Base-by-base conservation (phyloP, 1,284 basidiomycete genomes). In the Polyporus tsugae region DNA sequence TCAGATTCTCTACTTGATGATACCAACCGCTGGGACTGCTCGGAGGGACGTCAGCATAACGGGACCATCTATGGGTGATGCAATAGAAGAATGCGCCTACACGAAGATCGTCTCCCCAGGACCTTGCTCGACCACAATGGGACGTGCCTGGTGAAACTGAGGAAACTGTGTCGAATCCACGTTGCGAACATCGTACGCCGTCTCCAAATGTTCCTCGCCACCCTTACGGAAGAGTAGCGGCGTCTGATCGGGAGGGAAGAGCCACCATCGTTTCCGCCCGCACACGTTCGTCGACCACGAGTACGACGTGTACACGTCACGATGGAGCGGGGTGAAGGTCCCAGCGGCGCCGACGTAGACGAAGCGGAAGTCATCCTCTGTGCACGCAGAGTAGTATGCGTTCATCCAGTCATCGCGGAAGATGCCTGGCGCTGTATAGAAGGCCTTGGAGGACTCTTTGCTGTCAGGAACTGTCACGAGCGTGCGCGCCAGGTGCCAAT, bases 401-500 rank as follows among this genome's bases (percentile, higher is more conserved):
- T 79, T 79, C 77, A 79, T 77, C 78, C 78, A 79, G 68, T 79
- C 78, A 65, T 79, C 78, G 41, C 72, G 72, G 65, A 79, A 79
- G 60, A 79, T 71, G 59, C 73, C 72, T 6, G 78, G 78, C 29
- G 76, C 78, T 13, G 71, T 65, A 67, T 79, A 79, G 72, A 78
- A 78, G 0, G 68, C 46, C 29, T 15, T 0, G 62, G n/a, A 5
- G 25, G 42, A 6, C 36, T 19, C 33, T 36, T 6, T 15, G 36
- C 44, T 5, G 6, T 35, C 4, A 25, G 35, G 15, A 22, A 29
- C 42, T 1, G 49, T 41, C 1, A 49, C 42, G 10, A 64, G 62
- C 1, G 64, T 38, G 11, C 73, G 75, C 10, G 77, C 73, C 6
- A 79, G 75, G 49, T 79, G 78, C 78, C 78, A 79, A 66, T 79